phyloP scores from a whole-genome alignment of 2,329 filamentous ascomycete species.

The Salinomyces thailandicus region DNA sequence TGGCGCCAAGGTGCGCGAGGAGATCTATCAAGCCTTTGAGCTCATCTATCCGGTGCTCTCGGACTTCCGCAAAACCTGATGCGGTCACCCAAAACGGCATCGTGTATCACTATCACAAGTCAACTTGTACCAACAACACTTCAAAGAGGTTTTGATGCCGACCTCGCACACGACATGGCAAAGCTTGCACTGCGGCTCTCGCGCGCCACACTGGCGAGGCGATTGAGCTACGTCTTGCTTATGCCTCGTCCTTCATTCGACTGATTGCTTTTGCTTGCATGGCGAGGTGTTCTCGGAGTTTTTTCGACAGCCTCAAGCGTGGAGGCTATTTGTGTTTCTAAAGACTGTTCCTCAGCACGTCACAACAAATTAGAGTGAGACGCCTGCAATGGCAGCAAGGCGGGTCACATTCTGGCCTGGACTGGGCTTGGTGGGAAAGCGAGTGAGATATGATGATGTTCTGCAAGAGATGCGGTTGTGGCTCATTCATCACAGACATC shows the following conservation, averaged over 20 bases:
- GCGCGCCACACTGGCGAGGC: not conserved
- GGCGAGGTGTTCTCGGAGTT: slow-evolving; percentile 22
- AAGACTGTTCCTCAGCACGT: slow-evolving; percentile 2
- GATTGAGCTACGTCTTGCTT: not conserved
- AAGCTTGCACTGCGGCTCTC: not conserved
- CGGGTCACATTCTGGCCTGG: not conserved
- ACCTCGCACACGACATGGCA: slow-evolving; percentile 10
- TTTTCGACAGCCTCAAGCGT: slow-evolving; percentile 10
- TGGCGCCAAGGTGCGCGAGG: slow-evolving; percentile 93
- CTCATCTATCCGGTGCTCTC: slow-evolving; percentile 94
- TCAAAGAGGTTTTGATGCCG: slow-evolving; percentile 19
- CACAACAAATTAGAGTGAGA: slow-evolving; percentile 1
- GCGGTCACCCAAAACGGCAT: slow-evolving; percentile 11
- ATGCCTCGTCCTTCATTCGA: slow-evolving; percentile 2
- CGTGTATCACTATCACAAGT: slow-evolving; percentile 18
- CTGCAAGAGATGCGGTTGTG: not conserved
- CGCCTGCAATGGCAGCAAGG: slow-evolving; percentile 1
- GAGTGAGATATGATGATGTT: not conserved
- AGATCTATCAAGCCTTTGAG: slow-evolving; percentile 94
- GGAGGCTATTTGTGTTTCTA: slow-evolving; percentile 9
- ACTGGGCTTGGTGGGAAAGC: not conserved
- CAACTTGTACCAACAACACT: slow-evolving; percentile 19
- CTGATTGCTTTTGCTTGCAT: slow-evolving; percentile 17
- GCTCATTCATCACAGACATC: not conserved
- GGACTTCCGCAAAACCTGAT: slow-evolving; percentile 27